Evolutionary conservation across 768 basidiomycete species (phyloP), one percentile per base, ranked within the genome.

Genomic region (Termitomyces sp.): DNA sequence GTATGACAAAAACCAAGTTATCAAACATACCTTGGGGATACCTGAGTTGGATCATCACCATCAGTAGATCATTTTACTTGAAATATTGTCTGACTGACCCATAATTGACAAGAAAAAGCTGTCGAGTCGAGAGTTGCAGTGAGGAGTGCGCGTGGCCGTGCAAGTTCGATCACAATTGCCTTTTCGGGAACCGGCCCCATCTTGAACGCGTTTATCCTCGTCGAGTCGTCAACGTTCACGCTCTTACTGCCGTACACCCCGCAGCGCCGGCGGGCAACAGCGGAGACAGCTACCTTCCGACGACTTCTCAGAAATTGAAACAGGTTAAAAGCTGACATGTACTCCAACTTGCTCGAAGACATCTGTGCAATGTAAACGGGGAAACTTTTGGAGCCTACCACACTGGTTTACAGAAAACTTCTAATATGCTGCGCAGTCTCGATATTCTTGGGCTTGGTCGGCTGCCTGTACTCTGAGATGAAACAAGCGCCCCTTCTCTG

Each of bases 1-100:
- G 23, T 7, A 41, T 32, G 27, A 29, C 15, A 32, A n/a, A 45
- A 56, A n/a, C 52, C 31, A 51, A 10, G 27, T 32, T 41, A 13
- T 32, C 35, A 35, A 35, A 64, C 78, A 50, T 58, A 86, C 85
- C 83, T 86, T 86, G 47, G 84, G 84, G 60, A 86, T 85, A 70
- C 82, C 82, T 83, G 57, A 20, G 32, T 42, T 46, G 7, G 16
- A 38, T 27, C 4, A 25, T 22, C 43, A 44, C 2, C 27, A 38
- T 60, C 40, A 57, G 33, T 53, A 38, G 35, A 12, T 16, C n/a
- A 33, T 22, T 25, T 11, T 11, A 33, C 16, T 22, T 36, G 20
- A 36, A 18, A 39, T 39, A 16, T 43, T 3, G 22, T 11, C n/a
- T 31, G 41, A 61, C 59, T 56, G 27, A 57, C 63, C 63, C 63